A percentile compares a stretch with the other conserved stretches of the same genome.
phyloP scores from a whole-genome alignment of 176 grass and related monocot species.

The Panicum miliaceum region DNA sequence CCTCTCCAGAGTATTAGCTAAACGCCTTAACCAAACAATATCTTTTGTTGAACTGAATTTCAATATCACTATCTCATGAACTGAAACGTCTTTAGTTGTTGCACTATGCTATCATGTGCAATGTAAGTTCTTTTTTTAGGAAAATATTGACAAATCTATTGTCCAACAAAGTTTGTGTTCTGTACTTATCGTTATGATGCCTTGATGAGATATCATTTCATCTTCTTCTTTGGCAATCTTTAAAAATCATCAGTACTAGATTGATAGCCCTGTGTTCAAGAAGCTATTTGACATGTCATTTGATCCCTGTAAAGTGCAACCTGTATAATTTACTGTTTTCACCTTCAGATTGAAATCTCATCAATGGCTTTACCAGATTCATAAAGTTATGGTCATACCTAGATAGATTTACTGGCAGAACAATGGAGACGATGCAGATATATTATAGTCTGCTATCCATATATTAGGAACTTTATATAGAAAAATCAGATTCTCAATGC shows the following conservation, averaged over 20 bases:
- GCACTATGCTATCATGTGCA: background rate
- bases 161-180: background rate
- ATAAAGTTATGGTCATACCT: background rate
- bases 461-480: background rate
- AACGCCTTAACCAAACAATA: background rate
- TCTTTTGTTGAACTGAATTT: background rate
- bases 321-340: background rate
- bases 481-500: background rate
- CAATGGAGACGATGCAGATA: background rate
- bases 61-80: no score
- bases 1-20: background rate
- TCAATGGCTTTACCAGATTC: no score
- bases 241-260: background rate
- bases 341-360: no score
- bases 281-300: background rate
- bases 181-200: no score
- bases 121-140: background rate
- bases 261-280: background rate
- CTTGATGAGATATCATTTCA: background rate
- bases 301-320: background rate
- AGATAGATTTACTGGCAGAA: background rate
- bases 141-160: no score
- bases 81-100: no score
- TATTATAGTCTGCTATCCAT: background rate
- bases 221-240: background rate